These are phyloP conservation scores for Fagopyrum esculentum DNA, from an alignment of 148 eudicot genomes.

Conservation along the genomic window DNA sequence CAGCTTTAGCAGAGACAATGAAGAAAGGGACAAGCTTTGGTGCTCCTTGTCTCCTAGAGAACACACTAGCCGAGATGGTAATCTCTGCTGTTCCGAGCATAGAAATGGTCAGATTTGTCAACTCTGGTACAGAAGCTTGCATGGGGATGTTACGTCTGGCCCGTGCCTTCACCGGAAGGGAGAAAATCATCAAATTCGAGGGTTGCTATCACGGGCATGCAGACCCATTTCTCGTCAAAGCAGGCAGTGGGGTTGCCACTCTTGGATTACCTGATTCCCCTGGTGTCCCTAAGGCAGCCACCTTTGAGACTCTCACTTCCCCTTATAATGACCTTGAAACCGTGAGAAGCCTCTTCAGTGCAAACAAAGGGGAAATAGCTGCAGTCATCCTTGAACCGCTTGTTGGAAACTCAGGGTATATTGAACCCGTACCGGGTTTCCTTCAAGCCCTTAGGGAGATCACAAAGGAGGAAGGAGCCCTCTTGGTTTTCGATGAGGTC, in stretches of 20 bases:
- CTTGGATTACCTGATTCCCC: constrained; percentile 95
- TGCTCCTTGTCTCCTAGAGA: constrained; percentile 95
- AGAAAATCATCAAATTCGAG: constrained; percentile 85
- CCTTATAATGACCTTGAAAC: constrained; percentile 68
- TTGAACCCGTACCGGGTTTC: constrained; percentile 67
- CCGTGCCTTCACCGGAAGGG: constrained; percentile 80
- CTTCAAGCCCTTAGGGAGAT: constrained; percentile 57
- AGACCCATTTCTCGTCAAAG: constrained; percentile 93
- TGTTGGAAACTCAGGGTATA: constrained; percentile 89
- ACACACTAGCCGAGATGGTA: constrained; percentile 81
- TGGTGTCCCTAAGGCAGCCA: constrained; percentile 83
- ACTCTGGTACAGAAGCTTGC: constrained; percentile 98
- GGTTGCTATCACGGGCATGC: constrained; percentile 99
- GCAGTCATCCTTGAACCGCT: constrained; percentile 86
- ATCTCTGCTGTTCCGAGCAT: constrained; percentile 94
- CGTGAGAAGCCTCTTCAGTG: constrained; percentile 45
- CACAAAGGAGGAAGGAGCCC: constrained; percentile 61
- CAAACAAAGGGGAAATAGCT: constrained; percentile 78
- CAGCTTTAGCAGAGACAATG: constrained; percentile 92
- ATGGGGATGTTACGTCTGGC: constrained; percentile 95
- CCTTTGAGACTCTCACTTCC: constrained; percentile 61
- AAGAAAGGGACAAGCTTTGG: constrained; percentile 98
- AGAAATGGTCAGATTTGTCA: constrained; percentile 94
- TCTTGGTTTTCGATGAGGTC: constrained; percentile 86
- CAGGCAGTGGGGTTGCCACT: constrained; percentile 94